phyloP scores from a whole-genome alignment of 345 rosid species.

The Laguncularia racemosa region DNA sequence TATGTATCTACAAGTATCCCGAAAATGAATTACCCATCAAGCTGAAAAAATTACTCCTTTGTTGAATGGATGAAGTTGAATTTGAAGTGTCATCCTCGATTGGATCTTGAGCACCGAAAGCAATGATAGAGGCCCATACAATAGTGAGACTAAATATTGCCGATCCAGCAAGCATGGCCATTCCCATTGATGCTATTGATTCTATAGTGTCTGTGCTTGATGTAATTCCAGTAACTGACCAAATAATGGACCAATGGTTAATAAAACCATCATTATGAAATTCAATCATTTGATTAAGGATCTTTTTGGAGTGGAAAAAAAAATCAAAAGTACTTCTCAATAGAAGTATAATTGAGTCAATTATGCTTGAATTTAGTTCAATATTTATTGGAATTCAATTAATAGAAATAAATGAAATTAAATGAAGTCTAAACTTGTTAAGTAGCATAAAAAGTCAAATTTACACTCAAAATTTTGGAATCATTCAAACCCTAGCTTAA shows the following conservation, averaged over 20 bases:
- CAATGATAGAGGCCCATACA: conserved; percentile 35
- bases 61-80: conserved; percentile 7
- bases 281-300: background rate
- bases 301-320: background rate
- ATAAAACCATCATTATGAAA: background rate
- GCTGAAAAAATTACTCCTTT: conserved; percentile 10
- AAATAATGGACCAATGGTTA: background rate
- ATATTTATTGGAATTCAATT: too few species aligned
- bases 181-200: conserved; percentile 24
- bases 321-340: background rate
- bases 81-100: background rate
- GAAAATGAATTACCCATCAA: conserved; percentile 17
- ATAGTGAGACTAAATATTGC: conserved; percentile 33
- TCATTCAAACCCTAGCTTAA: too few species aligned
- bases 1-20: too few species aligned
- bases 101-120: conserved; percentile 30
- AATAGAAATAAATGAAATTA: too few species aligned
- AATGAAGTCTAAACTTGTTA: too few species aligned
- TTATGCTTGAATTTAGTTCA: too few species aligned
- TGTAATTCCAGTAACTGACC: conserved; percentile 25
- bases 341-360: too few species aligned
- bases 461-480: too few species aligned
- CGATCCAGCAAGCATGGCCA: conserved; percentile 47
- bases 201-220: conserved; percentile 16
- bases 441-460: too few species aligned